These are phyloP conservation scores for Claviceps humidiphila DNA, from an alignment of 2,329 filamentous ascomycete species.

Conservation along the genomic window DNA sequence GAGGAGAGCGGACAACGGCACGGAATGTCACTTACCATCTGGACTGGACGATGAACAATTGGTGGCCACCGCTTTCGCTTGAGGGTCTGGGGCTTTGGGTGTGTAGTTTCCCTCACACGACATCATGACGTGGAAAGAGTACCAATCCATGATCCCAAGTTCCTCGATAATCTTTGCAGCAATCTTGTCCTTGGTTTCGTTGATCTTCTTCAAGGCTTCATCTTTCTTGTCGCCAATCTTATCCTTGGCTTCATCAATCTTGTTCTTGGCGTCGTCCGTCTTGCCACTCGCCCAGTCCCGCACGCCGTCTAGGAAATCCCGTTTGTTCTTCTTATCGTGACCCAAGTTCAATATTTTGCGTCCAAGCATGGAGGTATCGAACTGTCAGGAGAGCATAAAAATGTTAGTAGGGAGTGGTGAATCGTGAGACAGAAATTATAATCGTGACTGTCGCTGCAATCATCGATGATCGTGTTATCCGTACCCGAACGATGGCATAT, in stretches of 20 bases:
- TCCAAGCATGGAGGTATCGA: slow-evolving; percentile 27
- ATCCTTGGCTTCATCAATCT: slow-evolving; percentile 26
- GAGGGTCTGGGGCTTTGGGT: slow-evolving; percentile 26
- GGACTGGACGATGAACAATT: slow-evolving; percentile 24
- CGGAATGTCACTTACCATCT: neutral
- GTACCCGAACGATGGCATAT: slow-evolving; percentile 26
- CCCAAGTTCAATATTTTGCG: slow-evolving; percentile 19
- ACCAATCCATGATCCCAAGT: slow-evolving; percentile 38
- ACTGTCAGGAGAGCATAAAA: slow-evolving; percentile 9
- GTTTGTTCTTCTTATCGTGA: slow-evolving; percentile 11
- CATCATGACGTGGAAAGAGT: slow-evolving; percentile 36
- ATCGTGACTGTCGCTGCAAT: neutral
- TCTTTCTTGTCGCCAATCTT: slow-evolving; percentile 27
- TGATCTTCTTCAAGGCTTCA: slow-evolving; percentile 23
- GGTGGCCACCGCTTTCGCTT: slow-evolving; percentile 27
- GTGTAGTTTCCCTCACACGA: slow-evolving; percentile 32
- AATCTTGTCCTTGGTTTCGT: slow-evolving; percentile 25
- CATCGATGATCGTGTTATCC: slow-evolving; percentile 3
- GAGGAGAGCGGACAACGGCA: neutral
- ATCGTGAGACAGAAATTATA: neutral
- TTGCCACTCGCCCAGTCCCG: slow-evolving; percentile 18
- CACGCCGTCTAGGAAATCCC: slow-evolving; percentile 17
- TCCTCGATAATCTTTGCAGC: slow-evolving; percentile 27
- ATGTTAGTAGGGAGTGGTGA: neutral
- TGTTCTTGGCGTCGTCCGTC: slow-evolving; percentile 21